Conservation (phyloP, 2,329 filamentous ascomycete genomes). For the Dendryphion nanum region DNA sequence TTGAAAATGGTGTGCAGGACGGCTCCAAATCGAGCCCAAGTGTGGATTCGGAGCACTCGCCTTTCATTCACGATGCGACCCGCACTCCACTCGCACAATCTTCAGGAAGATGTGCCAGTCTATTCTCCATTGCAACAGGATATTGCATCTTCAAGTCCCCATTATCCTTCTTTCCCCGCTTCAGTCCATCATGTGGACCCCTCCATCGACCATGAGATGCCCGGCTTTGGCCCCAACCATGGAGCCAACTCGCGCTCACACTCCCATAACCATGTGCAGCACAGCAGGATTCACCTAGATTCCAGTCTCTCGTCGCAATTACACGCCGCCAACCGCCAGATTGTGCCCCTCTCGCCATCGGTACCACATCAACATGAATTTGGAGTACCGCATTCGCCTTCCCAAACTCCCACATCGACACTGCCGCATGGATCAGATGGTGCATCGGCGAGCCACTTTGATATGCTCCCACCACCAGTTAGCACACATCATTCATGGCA, state of each 20-base stretch:
- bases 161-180: constrained; percentile 17
- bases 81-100: constrained; percentile 7
- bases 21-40: constrained; percentile 1
- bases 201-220: constrained; percentile 10
- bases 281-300: not conserved
- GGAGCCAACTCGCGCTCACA: constrained; percentile 5
- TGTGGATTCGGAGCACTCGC: constrained; percentile 14
- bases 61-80: constrained; percentile 9
- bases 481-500: constrained; percentile 28
- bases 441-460: constrained; percentile 19
- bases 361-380: no score
- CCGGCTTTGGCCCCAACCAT: constrained; percentile 12
- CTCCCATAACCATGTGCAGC: constrained; percentile 8
- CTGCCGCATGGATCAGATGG: constrained; percentile 11
- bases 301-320: not conserved
- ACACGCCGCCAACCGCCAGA: not conserved
- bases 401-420: not conserved
- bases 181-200: constrained; percentile 17
- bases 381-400: no score
- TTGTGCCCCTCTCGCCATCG: not conserved
- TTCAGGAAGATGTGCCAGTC: constrained; percentile 6
- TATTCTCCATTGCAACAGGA: constrained; percentile 8
- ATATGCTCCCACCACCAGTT: constrained; percentile 29
- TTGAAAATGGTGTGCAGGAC: no score
- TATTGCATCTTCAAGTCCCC: constrained; percentile 8